These are phyloP conservation scores for Podaxis mareebaensis DNA, from an alignment of 768 basidiomycete genomes.

Conservation along the genomic window DNA sequence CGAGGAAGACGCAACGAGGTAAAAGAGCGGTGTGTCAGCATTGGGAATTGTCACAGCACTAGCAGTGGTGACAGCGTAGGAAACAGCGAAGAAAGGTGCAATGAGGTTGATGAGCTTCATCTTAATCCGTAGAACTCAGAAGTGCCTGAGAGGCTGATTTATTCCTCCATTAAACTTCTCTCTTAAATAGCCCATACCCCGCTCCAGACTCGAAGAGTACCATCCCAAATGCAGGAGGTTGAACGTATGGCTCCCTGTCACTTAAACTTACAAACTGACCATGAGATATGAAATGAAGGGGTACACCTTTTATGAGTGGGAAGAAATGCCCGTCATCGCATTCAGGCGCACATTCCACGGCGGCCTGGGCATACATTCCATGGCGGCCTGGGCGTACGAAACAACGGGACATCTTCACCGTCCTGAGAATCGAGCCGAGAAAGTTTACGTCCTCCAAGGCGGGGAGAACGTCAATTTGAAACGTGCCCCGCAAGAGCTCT, in stretches of 20 bases:
- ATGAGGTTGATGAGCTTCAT: background rate
- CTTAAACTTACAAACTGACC: background rate
- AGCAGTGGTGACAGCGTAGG: background rate
- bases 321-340: background rate
- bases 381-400: background rate
- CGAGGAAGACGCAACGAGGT: conserved; percentile 25
- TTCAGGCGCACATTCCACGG: background rate
- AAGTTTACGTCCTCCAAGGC: background rate
- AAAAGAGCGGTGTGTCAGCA: conserved; percentile 28
- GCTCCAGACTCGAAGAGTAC: background rate
- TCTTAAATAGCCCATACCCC: background rate
- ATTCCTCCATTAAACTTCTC: background rate
- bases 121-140: background rate
- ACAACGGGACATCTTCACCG: background rate
- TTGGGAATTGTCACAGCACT: conserved; percentile 21
- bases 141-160: background rate
- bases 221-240: background rate
- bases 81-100: background rate
- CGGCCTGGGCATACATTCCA: background rate
- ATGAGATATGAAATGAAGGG: background rate
- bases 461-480: background rate
- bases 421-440: background rate
- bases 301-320: background rate
- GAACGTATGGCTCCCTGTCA: background rate
- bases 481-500: background rate